Evolutionary conservation across 2,329 filamentous ascomycete genomes (phyloP), one percentile per base, ranked within the genome.

Genomic region (Scopulariopsis brevicaulis): DNA sequence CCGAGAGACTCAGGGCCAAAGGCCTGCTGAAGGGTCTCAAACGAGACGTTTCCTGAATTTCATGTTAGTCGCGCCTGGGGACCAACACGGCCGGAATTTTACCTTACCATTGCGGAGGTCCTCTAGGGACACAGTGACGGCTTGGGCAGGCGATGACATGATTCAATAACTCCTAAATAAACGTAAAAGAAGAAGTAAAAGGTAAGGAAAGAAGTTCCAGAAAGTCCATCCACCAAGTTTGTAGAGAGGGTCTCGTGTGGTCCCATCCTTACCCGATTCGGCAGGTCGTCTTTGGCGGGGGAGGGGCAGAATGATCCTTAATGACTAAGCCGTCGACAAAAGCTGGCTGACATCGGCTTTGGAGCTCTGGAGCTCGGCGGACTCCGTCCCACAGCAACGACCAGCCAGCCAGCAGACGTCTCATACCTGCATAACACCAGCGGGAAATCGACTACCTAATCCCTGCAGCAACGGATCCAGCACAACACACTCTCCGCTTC

Each of bases 1-100:
- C 94, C 94, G 14, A 97, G 77, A 2, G 91, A 96, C 28, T 89
- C 84, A 1, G 92, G 90, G 0, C 94, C 94, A 68, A 99, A 97
- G 0, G 94, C 94, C 64, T 87, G 72, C 65, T 89, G 82, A 12
- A 94, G 78, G 0, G 81, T 81, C 58, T 82, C 79, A 56, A 90
- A 86, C 0, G 86, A 78, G 53, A 93, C 77, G 59, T 79, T 80
- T 22, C 83, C 87, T 89, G 62, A 5, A 34, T 63, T 8, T 32
- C 22, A 54, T 40, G 43, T 28, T 20, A 43, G 51, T 46, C 6
- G 54, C 35, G 25, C 22, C 15, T 14, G 7, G 20, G 46, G 3
- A 50, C 11, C 24, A n/a, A 22, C 46, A 24, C 20, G 55, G 12
- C 18, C 12, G 46, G 18, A 57, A n/a, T n/a, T n/a, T n/a, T 57